Evolutionary conservation across 169 alveolate species (phyloP), one percentile per base, ranked within the genome.

Genomic region (Plasmodium vivax): DNA sequence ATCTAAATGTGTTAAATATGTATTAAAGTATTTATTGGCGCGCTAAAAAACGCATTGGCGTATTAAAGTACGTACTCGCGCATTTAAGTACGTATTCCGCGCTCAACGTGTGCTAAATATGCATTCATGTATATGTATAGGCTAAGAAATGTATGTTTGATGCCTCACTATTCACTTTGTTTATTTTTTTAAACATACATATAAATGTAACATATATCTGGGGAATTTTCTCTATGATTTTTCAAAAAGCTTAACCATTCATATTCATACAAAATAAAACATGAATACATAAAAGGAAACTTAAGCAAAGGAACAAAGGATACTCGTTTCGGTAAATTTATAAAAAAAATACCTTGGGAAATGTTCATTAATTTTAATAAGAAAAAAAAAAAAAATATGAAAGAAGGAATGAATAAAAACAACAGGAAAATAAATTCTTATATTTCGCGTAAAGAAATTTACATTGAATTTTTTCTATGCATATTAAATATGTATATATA

Each of bases 381-480:
- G n/a, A 68, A 68, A 68, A 27, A 23, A 68, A 27, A 68, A 23
- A 68, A 68, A 68, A 23, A 62, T 2, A 62, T 19, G 14, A 62
- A 62, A 1, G n/a, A n/a, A 62, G 7, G n/a, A 51, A 51, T 51
- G 62, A 51, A 51, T 51, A 51, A 51, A 51, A 51, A 51, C 38
- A 68, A 68, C 77, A 68, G 38, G 77, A 68, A 68, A 27, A 68
- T 68, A 68, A 68, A 68, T 68, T 68, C 38, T 68, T 68, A 68
- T 68, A 68, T 23, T 68, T 68, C 38, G 43, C 77, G 43, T 27
- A 9, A 68, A 68, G 30, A 68, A 68, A 68, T 68, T 19, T 68
- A 68, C 34, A 19, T 27, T 68, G 77, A 68, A 68, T 68, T 68
- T 19, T 62, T 30, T 68, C 32, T 30, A 68, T 56, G 7, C 45